Base-by-base conservation (phyloP, 2,329 filamentous ascomycete genomes). In the Simplicillium sp. region DNA sequence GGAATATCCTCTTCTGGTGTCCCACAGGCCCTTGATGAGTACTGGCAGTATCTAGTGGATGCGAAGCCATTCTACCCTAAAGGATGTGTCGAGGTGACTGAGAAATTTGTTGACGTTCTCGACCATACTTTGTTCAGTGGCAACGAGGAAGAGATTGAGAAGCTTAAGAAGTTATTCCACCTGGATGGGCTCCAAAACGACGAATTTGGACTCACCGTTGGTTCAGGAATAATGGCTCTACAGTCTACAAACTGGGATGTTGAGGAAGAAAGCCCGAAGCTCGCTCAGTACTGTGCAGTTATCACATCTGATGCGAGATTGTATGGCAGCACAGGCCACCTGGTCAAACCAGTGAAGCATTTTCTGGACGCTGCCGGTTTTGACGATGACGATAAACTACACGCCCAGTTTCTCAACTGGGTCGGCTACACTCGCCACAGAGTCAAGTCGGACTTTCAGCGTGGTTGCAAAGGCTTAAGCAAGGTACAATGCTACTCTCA, bases 1-100 rank as follows among this genome's bases (percentile, higher is more conserved):
- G 76, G 82, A 4, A 90, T 94, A 38, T 82, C 84, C 0, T 88
- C 84, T 0, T 90, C 84, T 1, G 87, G 84, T 1, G 85, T 92
- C 1, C 85, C 84, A 0, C 75, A 77, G 44, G 85, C 85, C 3
- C 83, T 92, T 41, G 79, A 77, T 48, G 84, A 92, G 50, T 90
- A 81, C 60, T 90, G 84, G 71, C 56, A 73, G 51, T 78, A 77
- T 49, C 68, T 58, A 33, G 71, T 75, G 49, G 73, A 71, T 1
- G 67, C 68, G 0, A 63, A 67, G 2, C 53, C 67, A 11, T 77
- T 62, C 42, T 64, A 64, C 0, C 73, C 73, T 51, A 60, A 69
- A 0, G 71, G 75, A 28, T 92, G 87, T 54, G 71, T 88, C 29
- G 61, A 66, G 1, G 71, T 71, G 2, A 81, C 79, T 0, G 78